Conservation (phyloP, 2,329 filamentous ascomycete species). For the Zymoseptoria ardabiliae region DNA sequence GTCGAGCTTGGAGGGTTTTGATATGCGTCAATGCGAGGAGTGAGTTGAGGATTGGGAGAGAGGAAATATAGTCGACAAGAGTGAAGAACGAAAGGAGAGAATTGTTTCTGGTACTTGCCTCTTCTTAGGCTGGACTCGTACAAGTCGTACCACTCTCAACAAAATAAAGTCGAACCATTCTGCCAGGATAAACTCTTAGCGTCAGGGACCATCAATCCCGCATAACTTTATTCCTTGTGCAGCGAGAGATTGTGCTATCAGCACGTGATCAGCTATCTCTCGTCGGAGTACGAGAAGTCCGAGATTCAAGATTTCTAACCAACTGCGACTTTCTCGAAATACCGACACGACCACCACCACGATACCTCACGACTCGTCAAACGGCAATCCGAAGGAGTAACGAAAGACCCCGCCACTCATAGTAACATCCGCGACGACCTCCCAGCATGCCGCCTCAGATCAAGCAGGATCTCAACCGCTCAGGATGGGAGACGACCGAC, state of each 20-base stretch:
- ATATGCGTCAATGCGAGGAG: neutral
- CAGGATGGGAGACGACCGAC: constrained; percentile 91
- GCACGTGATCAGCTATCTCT: neutral
- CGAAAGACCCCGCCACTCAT: neutral
- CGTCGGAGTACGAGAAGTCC: neutral
- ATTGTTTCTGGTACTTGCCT: neutral
- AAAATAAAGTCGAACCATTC: neutral
- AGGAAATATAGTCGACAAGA: neutral
- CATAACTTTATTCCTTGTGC: neutral
- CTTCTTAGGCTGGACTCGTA: neutral
- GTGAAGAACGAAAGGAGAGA: neutral
- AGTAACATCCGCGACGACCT: neutral
- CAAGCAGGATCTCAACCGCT: constrained; percentile 90
- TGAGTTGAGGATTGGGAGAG: neutral
- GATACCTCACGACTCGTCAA: neutral
- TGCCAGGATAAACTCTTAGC: neutral
- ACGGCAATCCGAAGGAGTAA: neutral
- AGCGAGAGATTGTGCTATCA: neutral
- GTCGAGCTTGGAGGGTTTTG: neutral
- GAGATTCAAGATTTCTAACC: neutral
- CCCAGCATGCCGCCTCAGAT: constrained; percentile 74
- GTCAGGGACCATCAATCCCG: neutral
- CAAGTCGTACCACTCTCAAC: neutral
- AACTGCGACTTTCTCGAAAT: neutral
- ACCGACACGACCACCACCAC: neutral